Conservation (phyloP, 2,329 filamentous ascomycete genomes). For the Botryotinia calthae region DNA sequence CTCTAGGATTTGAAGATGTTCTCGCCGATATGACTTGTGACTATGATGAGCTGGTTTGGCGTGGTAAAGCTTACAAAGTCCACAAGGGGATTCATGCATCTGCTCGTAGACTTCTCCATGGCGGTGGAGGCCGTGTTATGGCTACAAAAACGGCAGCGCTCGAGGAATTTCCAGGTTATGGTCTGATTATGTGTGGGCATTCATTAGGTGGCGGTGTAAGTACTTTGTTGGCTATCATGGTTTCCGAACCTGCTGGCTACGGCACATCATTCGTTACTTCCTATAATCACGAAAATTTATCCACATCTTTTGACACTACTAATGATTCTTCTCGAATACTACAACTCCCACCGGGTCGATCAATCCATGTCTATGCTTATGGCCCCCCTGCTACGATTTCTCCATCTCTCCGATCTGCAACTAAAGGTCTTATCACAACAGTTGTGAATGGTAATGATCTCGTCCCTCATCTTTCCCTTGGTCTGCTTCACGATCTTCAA, state of each 20-base stretch:
- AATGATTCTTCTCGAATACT: slow-evolving; percentile 36
- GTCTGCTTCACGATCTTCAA: slow-evolving; percentile 72
- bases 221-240: slow-evolving; percentile 53
- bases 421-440: slow-evolving; percentile 71
- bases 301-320: slow-evolving; percentile 51
- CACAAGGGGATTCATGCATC: slow-evolving; percentile 58
- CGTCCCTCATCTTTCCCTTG: slow-evolving; percentile 70
- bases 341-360: slow-evolving; percentile 62
- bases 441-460: slow-evolving; percentile 71
- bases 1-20: slow-evolving; percentile 56
- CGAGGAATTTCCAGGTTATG: slow-evolving; percentile 54
- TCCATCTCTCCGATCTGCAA: slow-evolving; percentile 64
- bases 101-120: slow-evolving; percentile 49
- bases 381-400: slow-evolving; percentile 73
- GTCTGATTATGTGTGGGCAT: slow-evolving; percentile 55
- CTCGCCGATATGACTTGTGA: slow-evolving; percentile 58
- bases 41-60: slow-evolving; percentile 49
- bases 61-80: slow-evolving; percentile 52
- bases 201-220: slow-evolving; percentile 55
- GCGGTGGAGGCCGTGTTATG: slow-evolving; percentile 50
- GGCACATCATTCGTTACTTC: slow-evolving; percentile 53
- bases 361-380: slow-evolving; percentile 78
- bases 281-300: slow-evolving; percentile 65
- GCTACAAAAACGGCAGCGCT: slow-evolving; percentile 51
- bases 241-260: slow-evolving; percentile 47